Percentiles rank a stretch among this genome's conserved stretches.
These are phyloP conservation scores for Schrenkiella parvula DNA, from an alignment of 345 rosid genomes.

Conservation along the genomic window DNA sequence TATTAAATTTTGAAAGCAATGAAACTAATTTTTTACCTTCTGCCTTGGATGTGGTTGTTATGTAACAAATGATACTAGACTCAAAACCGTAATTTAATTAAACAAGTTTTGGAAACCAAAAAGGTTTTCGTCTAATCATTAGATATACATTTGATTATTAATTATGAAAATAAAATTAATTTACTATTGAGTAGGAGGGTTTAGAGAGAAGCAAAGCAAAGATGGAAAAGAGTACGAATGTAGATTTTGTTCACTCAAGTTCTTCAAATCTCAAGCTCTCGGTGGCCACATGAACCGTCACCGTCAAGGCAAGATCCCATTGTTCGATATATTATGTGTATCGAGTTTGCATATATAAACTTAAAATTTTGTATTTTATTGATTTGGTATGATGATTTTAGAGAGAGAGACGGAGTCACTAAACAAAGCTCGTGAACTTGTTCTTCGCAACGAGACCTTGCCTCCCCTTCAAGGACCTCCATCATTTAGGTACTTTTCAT, in stretches of 20 bases:
- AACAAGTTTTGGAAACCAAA: slow-evolving; percentile 31
- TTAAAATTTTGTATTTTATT: slow-evolving; percentile 31
- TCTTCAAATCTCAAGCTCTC: slow-evolving; percentile 99
- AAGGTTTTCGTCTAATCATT: slow-evolving; percentile 16
- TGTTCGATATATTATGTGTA: background rate
- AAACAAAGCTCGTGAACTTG: slow-evolving; percentile 97
- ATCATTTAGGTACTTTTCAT: slow-evolving; percentile 40
- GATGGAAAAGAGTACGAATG: slow-evolving; percentile 93
- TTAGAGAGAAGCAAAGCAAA: slow-evolving; percentile 65
- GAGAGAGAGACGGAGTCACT: slow-evolving; percentile 98
- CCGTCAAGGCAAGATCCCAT: slow-evolving; percentile 71
- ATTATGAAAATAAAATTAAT: slow-evolving; percentile 22
- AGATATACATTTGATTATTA: slow-evolving; percentile 28
- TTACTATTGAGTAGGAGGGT: slow-evolving; percentile 30
- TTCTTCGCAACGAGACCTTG: slow-evolving; percentile 66
- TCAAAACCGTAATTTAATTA: slow-evolving; percentile 13
- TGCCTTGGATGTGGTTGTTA: background rate
- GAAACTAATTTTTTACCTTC: background rate
- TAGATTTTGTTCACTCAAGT: slow-evolving; percentile 99
- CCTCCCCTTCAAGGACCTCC: slow-evolving; percentile 43
- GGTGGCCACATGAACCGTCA: slow-evolving; percentile 99
- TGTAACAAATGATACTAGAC: background rate
- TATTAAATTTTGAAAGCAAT: background rate
- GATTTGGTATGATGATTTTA: slow-evolving; percentile 35
- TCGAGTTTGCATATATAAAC: background rate